Conservation (phyloP, 2,329 filamentous ascomycete genomes). For the Monosporascus sp. region DNA sequence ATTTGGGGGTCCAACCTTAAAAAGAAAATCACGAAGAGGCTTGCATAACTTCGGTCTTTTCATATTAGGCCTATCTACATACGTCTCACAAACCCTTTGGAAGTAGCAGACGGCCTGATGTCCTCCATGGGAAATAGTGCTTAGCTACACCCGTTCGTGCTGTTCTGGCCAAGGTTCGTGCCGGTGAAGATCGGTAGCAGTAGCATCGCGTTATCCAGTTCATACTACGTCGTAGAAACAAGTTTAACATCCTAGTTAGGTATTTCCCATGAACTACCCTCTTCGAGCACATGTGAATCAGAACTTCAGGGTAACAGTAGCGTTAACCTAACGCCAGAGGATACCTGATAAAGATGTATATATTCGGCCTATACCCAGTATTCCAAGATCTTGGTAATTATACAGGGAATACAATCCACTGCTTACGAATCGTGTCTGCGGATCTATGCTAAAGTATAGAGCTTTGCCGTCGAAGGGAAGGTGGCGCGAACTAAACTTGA, state of each 20-base stretch:
- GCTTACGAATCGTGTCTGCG: neutral
- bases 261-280: too few relatives aligned
- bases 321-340: too few relatives aligned
- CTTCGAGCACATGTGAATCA: too few relatives aligned
- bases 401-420: neutral
- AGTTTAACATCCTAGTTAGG: too few relatives aligned
- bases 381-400: neutral
- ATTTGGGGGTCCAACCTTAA: slow-evolving; percentile 17
- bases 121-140: neutral
- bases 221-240: neutral
- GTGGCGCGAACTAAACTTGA: neutral
- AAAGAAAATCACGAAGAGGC: neutral
- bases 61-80: neutral
- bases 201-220: neutral
- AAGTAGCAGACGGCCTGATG: neutral
- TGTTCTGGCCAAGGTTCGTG: neutral
- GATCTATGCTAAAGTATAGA: neutral
- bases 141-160: neutral
- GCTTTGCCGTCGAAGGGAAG: neutral
- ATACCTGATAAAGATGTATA: too few relatives aligned
- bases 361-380: too few relatives aligned
- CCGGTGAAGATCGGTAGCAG: neutral
- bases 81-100: neutral
- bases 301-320: too few relatives aligned
- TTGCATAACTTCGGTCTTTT: neutral